Evolutionary conservation across 306 rosid genomes (phyloP).

Genomic region (Lagenaria siceraria): DNA sequence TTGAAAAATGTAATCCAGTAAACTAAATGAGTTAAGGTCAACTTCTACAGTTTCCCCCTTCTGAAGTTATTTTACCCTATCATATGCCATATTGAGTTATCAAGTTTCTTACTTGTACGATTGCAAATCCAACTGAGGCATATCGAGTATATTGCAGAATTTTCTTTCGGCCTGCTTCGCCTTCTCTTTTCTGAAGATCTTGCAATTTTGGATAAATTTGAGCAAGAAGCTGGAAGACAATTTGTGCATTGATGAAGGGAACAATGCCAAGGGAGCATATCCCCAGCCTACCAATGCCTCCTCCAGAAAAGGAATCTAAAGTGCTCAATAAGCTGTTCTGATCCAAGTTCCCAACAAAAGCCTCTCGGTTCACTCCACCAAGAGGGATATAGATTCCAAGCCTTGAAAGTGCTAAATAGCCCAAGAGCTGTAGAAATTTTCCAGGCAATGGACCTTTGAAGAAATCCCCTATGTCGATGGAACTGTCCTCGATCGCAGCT

Average conservation of each 20-base stretch:
- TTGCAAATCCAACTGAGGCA: conserved; percentile 90
- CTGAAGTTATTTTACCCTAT: not conserved
- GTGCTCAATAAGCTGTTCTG: conserved; percentile 80
- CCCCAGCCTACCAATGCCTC: conserved; percentile 94
- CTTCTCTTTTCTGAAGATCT: conserved; percentile 92
- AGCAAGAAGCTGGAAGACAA: conserved; percentile 96
- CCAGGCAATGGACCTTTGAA: conserved; percentile 92
- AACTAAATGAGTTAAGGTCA: not conserved
- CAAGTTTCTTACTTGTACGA: conserved; percentile 64
- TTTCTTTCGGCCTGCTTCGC: conserved; percentile 94
- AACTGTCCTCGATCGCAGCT: conserved; percentile 93
- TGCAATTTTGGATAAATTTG: conserved; percentile 90
- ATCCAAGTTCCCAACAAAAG: conserved; percentile 90
- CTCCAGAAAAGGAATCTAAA: conserved; percentile 91
- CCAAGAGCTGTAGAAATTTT: conserved; percentile 84
- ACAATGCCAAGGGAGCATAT: conserved; percentile 90
- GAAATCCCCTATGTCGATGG: conserved; percentile 91
- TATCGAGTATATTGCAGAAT: conserved; percentile 78
- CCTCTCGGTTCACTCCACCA: conserved; percentile 91
- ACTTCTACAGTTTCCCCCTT: not conserved
- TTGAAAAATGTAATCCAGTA: not conserved
- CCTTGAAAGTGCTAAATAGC: conserved; percentile 69
- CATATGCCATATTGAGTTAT: not conserved
- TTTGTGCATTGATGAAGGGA: conserved; percentile 89
- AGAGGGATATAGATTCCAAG: conserved; percentile 87